Conservation (phyloP, 2,329 filamentous ascomycete genomes). For the Aureobasidium sp. region DNA sequence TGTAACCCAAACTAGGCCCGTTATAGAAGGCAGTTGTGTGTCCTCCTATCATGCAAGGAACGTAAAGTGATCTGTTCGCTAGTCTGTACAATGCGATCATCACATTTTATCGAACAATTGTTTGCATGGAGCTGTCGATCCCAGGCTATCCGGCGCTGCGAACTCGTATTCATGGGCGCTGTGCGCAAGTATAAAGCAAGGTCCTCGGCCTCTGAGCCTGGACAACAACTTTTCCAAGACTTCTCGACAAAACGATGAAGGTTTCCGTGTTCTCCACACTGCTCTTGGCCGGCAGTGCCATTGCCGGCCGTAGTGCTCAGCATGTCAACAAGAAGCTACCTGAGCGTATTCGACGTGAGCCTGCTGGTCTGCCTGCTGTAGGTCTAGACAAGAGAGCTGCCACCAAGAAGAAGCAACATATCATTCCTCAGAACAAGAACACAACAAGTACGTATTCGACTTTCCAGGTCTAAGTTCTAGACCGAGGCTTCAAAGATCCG, state of each 20-base stretch:
- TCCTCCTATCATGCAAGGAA: conserved; percentile 1
- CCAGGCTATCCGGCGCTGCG: not conserved
- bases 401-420: conserved; percentile 15
- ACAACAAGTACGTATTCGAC: conserved; percentile 31
- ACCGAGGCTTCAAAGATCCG: not conserved
- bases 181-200: not conserved
- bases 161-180: not conserved
- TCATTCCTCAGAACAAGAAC: conserved; percentile 36
- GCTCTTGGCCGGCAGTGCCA: conserved; percentile 3
- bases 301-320: conserved; percentile 17
- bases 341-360: conserved; percentile 9
- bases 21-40: not conserved
- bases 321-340: conserved; percentile 22
- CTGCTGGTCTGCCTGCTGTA: not conserved
- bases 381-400: conserved; percentile 5
- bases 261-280: not conserved
- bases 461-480: not conserved
- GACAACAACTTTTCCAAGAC: not conserved
- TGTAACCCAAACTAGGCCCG: not conserved
- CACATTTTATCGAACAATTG: not conserved
- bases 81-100: not conserved
- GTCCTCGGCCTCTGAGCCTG: not conserved
- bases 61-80: not conserved
- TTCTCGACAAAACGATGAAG: not conserved
- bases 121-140: not conserved